These are phyloP conservation scores for Solanum paucissectum DNA, from an alignment of 257 asterid species.

Conservation along the genomic window DNA sequence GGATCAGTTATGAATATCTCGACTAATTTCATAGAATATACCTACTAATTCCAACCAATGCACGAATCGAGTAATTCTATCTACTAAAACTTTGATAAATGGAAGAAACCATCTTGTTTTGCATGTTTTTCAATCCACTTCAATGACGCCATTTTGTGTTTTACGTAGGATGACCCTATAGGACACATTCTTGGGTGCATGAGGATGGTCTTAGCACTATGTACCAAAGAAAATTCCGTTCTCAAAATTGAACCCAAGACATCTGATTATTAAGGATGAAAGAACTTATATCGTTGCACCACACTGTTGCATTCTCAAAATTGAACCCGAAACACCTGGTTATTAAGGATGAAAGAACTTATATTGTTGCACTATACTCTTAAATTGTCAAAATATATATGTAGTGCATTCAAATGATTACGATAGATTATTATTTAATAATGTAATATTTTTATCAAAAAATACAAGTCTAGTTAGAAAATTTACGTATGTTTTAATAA, in stretches of 20 bases:
- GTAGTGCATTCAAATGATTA: neutral
- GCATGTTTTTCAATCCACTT: neutral
- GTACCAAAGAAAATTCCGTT: too few species aligned
- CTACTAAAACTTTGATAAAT: neutral
- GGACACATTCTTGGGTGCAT: fast-evolving
- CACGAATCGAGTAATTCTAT: neutral
- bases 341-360: too few species aligned
- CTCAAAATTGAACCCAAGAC: too few species aligned
- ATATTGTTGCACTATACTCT: too few species aligned
- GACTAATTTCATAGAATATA: neutral
- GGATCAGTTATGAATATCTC: fast-evolving
- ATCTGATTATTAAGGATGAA: too few species aligned
- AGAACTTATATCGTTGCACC: too few species aligned
- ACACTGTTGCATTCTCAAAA: too few species aligned
- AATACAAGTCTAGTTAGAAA: neutral
- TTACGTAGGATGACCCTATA: too few species aligned
- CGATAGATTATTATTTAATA: neutral
- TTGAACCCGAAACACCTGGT: too few species aligned
- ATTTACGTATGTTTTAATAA: neutral
- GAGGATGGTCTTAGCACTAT: too few species aligned
- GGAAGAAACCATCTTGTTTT: neutral
- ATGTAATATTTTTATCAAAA: neutral
- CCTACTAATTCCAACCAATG: neutral
- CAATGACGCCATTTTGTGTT: too few species aligned
- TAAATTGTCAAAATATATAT: too few species aligned